Percentiles rank a stretch among this genome's conserved stretches.
Evolutionary conservation across 495 filamentous ascomycete genomes (phyloP).

Genomic region (Darksidea phi): DNA sequence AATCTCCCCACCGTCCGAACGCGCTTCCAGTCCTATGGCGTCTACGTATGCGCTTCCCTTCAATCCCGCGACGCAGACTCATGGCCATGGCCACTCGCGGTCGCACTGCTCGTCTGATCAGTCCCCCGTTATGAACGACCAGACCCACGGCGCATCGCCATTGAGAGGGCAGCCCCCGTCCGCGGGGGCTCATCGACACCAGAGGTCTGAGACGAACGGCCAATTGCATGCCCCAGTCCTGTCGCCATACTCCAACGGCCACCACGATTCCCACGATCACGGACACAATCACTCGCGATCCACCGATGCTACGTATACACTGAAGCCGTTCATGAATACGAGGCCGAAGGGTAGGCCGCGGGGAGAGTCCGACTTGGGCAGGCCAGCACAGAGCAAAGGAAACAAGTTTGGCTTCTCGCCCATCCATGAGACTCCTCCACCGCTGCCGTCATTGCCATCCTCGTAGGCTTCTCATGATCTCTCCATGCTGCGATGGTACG

Average conservation of each 20-base stretch:
- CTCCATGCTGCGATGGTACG: slow-evolving; percentile 7
- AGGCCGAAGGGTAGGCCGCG: slow-evolving; percentile 39
- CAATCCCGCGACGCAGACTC: slow-evolving; percentile 20
- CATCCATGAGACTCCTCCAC: slow-evolving; percentile 29
- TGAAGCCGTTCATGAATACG: slow-evolving; percentile 36
- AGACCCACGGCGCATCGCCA: slow-evolving; percentile 21
- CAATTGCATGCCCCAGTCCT: slow-evolving; percentile 8
- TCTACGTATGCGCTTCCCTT: slow-evolving; percentile 40
- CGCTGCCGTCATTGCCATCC: neutral
- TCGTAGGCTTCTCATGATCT: slow-evolving; percentile 19
- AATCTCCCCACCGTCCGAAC: slow-evolving; percentile 2
- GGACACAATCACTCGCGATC: slow-evolving; percentile 39
- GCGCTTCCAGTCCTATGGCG: slow-evolving; percentile 34
- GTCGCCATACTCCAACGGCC: slow-evolving; percentile 12
- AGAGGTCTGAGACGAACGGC: slow-evolving; percentile 20
- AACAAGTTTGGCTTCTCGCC: slow-evolving; percentile 33
- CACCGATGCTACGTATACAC: slow-evolving; percentile 36
- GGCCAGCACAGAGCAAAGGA: slow-evolving; percentile 19
- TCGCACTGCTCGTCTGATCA: slow-evolving; percentile 25
- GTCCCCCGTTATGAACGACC: slow-evolving; percentile 14
- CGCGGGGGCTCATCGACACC: slow-evolving; percentile 18
- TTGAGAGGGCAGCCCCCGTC: neutral
- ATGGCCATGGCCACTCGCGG: slow-evolving; percentile 31
- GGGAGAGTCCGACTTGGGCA: slow-evolving; percentile 40
- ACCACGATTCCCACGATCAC: slow-evolving; percentile 37